These are phyloP conservation scores for Termitomyces sp. DNA, from an alignment of 768 basidiomycete genomes.

Conservation along the genomic window DNA sequence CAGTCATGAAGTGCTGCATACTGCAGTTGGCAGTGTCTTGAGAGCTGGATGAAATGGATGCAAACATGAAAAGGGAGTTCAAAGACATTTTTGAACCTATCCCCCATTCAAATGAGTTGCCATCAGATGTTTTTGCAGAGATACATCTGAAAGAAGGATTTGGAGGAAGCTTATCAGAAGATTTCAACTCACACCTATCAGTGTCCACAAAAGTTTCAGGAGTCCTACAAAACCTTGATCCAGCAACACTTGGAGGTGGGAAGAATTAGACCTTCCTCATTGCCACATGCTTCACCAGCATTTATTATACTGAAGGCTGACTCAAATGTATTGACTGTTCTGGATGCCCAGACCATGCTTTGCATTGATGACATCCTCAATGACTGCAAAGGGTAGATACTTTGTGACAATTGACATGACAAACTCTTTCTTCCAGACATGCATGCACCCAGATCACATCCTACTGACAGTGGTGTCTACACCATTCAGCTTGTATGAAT, in stretches of 20 bases:
- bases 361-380: too few relatives aligned
- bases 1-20: too few relatives aligned
- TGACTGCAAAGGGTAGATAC: too few relatives aligned
- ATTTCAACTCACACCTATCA: not conserved
- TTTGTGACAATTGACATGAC: too few relatives aligned
- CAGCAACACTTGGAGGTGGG: not conserved
- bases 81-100: not conserved
- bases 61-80: not conserved
- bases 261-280: not conserved
- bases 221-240: not conserved
- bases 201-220: not conserved
- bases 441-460: too few relatives aligned
- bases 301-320: not conserved
- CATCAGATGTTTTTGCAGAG: not conserved
- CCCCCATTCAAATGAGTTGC: not conserved
- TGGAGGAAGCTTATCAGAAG: not conserved
- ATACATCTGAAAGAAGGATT: not conserved
- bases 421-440: too few relatives aligned
- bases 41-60: too few relatives aligned
- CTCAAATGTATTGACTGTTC: too few relatives aligned
- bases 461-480: too few relatives aligned
- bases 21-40: too few relatives aligned
- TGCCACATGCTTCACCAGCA: not conserved
- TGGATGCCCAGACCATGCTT: too few relatives aligned
- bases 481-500: not conserved